phyloP scores from a whole-genome alignment of 371 early-diverging fungal species.

The Cokeromyces recurvatus region DNA sequence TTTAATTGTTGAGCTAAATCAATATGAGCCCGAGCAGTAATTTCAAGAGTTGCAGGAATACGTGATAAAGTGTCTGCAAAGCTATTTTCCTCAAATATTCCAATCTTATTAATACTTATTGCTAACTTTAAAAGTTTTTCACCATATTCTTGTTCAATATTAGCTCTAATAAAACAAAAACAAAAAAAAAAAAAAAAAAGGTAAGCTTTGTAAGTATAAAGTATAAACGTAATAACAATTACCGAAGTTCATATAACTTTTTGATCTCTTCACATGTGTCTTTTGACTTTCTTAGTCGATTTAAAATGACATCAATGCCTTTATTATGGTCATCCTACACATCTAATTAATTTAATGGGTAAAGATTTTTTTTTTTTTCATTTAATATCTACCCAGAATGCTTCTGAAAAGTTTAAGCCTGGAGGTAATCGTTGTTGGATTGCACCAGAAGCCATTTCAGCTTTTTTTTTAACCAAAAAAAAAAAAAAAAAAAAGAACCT shows the following conservation, averaged over 20 bases:
- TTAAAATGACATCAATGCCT: conserved; percentile 20
- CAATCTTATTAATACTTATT: conserved; percentile 21
- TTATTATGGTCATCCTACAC: conserved; percentile 20
- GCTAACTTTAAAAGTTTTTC: conserved; percentile 28
- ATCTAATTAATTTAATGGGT: not conserved
- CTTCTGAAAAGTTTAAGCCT: conserved; percentile 16
- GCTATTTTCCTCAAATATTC: conserved; percentile 33
- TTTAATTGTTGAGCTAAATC: conserved; percentile 41
- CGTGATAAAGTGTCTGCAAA: conserved; percentile 37
- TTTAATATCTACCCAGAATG: conserved; percentile 20
- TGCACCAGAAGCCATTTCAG: conserved; percentile 12
- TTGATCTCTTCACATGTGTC: conserved; percentile 29
- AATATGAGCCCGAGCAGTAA: conserved; percentile 43
- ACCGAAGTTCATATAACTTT: conserved; percentile 14
- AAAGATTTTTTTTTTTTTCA: not conserved
- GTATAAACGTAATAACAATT: not conserved
- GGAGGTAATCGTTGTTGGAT: conserved; percentile 5
- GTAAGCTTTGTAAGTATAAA: not conserved
- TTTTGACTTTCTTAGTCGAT: conserved; percentile 21
- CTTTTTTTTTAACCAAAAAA: too few relatives aligned
- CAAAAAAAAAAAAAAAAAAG: too few relatives aligned
- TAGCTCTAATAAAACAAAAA: too few relatives aligned
- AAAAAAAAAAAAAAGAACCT: too few relatives aligned
- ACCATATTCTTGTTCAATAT: conserved; percentile 37
- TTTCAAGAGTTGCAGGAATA: conserved; percentile 39